Evolutionary conservation across 352 stramenopile genomes (phyloP).

Genomic region (Blastocystis hominis): DNA sequence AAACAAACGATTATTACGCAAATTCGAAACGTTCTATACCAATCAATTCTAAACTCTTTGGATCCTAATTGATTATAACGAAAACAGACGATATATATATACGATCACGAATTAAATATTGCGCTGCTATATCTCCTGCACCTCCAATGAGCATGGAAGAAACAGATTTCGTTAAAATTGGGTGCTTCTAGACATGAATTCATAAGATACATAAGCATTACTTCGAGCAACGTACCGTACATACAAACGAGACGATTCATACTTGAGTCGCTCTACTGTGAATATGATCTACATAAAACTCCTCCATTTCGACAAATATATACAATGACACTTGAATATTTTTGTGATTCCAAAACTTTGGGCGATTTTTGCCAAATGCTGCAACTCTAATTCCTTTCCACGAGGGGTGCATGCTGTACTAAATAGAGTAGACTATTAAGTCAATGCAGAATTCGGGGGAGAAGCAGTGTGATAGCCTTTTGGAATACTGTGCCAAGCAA

Average conservation of each 20-base stretch:
- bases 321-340: no score
- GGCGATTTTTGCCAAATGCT: no score
- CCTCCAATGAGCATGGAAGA: conserved; percentile 27
- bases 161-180: conserved; percentile 38
- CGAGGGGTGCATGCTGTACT: neutral
- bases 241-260: conserved; percentile 9
- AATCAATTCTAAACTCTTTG: conserved; percentile 1
- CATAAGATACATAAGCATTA: neutral
- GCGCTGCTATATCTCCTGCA: conserved; percentile 43
- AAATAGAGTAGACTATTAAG: neutral
- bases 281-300: neutral
- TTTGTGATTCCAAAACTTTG: no score
- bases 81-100: neutral
- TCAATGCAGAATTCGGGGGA: neutral
- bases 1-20: neutral
- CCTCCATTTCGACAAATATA: no score
- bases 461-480: neutral
- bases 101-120: conserved; percentile 35
- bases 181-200: neutral
- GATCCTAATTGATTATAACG: neutral
- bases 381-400: neutral
- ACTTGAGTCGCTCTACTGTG: neutral
- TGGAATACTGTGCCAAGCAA: conserved; percentile 43
- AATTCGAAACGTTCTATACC: conserved; percentile 42
- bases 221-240: neutral